A percentile compares a stretch with the other conserved stretches of the same genome.
phyloP scores from a whole-genome alignment of 1,284 basidiomycete species.

The Sporisorium iseilematis-ciliati region DNA sequence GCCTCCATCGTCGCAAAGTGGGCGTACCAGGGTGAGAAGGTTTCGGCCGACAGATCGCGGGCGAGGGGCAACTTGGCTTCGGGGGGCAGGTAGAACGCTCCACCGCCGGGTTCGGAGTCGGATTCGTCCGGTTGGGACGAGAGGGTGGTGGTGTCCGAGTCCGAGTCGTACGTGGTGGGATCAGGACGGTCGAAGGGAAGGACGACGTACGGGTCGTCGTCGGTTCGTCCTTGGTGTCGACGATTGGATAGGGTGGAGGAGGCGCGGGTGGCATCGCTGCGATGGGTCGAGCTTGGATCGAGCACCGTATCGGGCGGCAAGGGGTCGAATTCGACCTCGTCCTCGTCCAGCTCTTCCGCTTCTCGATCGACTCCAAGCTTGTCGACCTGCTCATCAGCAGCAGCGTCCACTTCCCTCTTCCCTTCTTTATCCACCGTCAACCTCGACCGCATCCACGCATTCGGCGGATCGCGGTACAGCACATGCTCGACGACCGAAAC shows the following conservation, averaged over 20 bases:
- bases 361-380: background rate
- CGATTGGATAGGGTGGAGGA: slow-evolving; percentile 31
- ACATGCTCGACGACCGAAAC: slow-evolving; percentile 86
- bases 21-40: slow-evolving; percentile 47
- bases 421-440: background rate
- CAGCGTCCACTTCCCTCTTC: background rate
- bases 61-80: slow-evolving; percentile 1
- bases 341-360: background rate
- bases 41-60: slow-evolving; percentile 15
- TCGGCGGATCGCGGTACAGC: slow-evolving; percentile 70
- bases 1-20: slow-evolving; percentile 52
- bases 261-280: slow-evolving; percentile 23
- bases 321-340: slow-evolving; percentile 23
- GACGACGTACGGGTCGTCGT: slow-evolving; percentile 36
- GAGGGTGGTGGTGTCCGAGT: background rate
- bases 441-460: slow-evolving; percentile 19
- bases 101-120: slow-evolving; percentile 10
- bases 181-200: slow-evolving; percentile 30
- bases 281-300: slow-evolving; percentile 21
- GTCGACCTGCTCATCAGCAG: slow-evolving; percentile 3
- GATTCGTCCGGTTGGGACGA: background rate
- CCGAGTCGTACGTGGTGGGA: background rate
- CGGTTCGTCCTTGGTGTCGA: slow-evolving; percentile 21
- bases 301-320: slow-evolving; percentile 4
- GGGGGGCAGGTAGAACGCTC: slow-evolving; percentile 24